These are phyloP conservation scores for Mucor piriformis DNA, from an alignment of 371 early-diverging fungal species.

Conservation along the genomic window DNA sequence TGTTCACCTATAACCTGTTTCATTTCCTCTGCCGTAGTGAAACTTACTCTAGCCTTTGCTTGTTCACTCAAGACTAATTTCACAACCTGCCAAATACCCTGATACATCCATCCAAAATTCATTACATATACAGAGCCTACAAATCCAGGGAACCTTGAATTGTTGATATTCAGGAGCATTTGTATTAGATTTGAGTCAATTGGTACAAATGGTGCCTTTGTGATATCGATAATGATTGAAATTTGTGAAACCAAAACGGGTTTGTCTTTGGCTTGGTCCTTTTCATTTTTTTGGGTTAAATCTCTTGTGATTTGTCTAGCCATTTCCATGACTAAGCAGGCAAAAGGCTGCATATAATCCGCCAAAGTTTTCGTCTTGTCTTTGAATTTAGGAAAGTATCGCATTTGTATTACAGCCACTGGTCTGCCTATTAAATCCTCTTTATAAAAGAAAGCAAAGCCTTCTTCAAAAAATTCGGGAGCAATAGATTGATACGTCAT, in stretches of 20 bases:
- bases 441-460: slow-evolving; percentile 50
- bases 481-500: slow-evolving; percentile 36
- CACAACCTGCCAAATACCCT: slow-evolving; percentile 56
- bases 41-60: slow-evolving; percentile 49
- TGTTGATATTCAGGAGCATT: slow-evolving; percentile 31
- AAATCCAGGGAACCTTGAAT: slow-evolving; percentile 42
- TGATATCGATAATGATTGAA: slow-evolving; percentile 46
- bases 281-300: slow-evolving; percentile 35
- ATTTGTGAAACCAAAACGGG: slow-evolving; percentile 41
- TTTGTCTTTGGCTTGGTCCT: slow-evolving; percentile 2
- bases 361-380: slow-evolving; percentile 36
- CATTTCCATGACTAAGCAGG: slow-evolving; percentile 52
- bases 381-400: slow-evolving; percentile 44
- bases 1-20: slow-evolving; percentile 34
- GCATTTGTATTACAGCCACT: slow-evolving; percentile 45
- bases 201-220: slow-evolving; percentile 49
- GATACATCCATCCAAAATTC: slow-evolving; percentile 62
- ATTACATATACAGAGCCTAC: slow-evolving; percentile 52
- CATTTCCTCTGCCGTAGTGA: slow-evolving; percentile 35
- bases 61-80: slow-evolving; percentile 46
- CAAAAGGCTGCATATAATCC: slow-evolving; percentile 45
- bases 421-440: slow-evolving; percentile 48
- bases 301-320: slow-evolving; percentile 45
- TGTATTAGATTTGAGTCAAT: slow-evolving; percentile 40
- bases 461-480: slow-evolving; percentile 35